These are phyloP conservation scores for Pseudoperonospora humuli DNA, from an alignment of 352 stramenopile species.

Conservation along the genomic window DNA sequence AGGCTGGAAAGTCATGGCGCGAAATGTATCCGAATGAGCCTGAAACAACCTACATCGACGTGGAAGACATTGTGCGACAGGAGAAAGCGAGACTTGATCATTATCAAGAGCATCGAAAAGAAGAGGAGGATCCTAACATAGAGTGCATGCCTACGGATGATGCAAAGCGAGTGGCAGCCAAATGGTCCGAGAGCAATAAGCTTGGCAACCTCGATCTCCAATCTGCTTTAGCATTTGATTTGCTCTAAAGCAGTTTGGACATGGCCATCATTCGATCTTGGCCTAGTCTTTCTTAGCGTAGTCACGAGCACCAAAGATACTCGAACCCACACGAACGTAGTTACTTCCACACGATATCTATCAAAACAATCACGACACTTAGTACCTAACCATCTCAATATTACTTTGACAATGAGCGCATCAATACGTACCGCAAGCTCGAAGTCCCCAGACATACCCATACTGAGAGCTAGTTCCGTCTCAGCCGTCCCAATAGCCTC, in stretches of 20 bases:
- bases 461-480: slow-evolving; percentile 90
- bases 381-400: background rate
- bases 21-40: slow-evolving; percentile 77
- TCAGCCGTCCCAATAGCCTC: slow-evolving; percentile 54
- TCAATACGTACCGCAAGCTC: slow-evolving; percentile 78
- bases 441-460: slow-evolving; percentile 99
- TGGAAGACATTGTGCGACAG: slow-evolving; percentile 58
- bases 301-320: slow-evolving; percentile 95
- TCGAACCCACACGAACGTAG: slow-evolving; percentile 94
- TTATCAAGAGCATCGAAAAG: slow-evolving; percentile 18
- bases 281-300: slow-evolving; percentile 65
- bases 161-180: slow-evolving; percentile 33
- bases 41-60: slow-evolving; percentile 69
- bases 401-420: background rate
- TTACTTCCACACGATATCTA: slow-evolving; percentile 93
- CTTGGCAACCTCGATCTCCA: slow-evolving; percentile 31
- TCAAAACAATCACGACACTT: slow-evolving; percentile 2
- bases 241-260: slow-evolving; percentile 29
- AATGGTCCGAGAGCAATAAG: slow-evolving; percentile 42
- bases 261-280: background rate
- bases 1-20: slow-evolving; percentile 61
- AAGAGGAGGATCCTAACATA: slow-evolving; percentile 5
- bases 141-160: slow-evolving; percentile 34
- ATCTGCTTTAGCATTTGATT: slow-evolving; percentile 60
- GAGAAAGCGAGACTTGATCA: slow-evolving; percentile 32